Conservation (phyloP, 768 basidiomycete genomes). For the Rickenella mellea region DNA sequence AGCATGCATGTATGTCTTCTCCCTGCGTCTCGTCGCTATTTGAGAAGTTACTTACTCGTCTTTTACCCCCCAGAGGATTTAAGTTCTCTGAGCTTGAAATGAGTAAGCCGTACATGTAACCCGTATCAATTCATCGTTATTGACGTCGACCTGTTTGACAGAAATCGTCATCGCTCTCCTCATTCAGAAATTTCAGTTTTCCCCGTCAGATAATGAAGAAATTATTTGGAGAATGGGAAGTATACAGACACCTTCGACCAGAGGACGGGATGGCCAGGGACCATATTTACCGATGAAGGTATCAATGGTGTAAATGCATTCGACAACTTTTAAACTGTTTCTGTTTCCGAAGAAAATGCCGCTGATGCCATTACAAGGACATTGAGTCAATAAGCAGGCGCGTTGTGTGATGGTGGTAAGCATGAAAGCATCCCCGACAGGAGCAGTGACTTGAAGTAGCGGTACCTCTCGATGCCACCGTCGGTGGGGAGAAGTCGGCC, state of each 20-base stretch:
- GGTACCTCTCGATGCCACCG: too few species aligned
- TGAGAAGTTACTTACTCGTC: slow-evolving; percentile 1
- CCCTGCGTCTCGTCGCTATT: slow-evolving; percentile 11
- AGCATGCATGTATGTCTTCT: slow-evolving; percentile 14
- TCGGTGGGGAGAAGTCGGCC: too few species aligned
- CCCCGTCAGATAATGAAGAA: slow-evolving; percentile 15
- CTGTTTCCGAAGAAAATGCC: too few species aligned
- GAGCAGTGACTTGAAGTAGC: too few species aligned
- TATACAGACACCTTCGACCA: slow-evolving; percentile 15
- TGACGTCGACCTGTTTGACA: slow-evolving; percentile 1
- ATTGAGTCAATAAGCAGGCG: too few species aligned
- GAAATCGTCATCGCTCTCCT: slow-evolving; percentile 10
- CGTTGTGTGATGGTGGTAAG: too few species aligned
- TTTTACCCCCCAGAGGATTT: slow-evolving; percentile 22
- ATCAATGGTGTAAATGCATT: too few species aligned
- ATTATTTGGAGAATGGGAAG: slow-evolving; percentile 22
- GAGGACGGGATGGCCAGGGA: slow-evolving; percentile 7
- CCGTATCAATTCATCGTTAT: neutral
- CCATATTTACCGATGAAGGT: slow-evolving; percentile 18
- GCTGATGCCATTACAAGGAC: too few species aligned
- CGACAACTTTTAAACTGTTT: too few species aligned
- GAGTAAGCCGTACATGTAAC: slow-evolving; percentile 19
- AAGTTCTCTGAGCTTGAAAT: slow-evolving; percentile 22
- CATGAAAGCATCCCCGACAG: too few species aligned
- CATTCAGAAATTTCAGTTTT: slow-evolving; percentile 20